Evolutionary conservation across 2,329 filamentous ascomycete genomes (phyloP).

Genomic region (Neoscytalidium dimidiatum): DNA sequence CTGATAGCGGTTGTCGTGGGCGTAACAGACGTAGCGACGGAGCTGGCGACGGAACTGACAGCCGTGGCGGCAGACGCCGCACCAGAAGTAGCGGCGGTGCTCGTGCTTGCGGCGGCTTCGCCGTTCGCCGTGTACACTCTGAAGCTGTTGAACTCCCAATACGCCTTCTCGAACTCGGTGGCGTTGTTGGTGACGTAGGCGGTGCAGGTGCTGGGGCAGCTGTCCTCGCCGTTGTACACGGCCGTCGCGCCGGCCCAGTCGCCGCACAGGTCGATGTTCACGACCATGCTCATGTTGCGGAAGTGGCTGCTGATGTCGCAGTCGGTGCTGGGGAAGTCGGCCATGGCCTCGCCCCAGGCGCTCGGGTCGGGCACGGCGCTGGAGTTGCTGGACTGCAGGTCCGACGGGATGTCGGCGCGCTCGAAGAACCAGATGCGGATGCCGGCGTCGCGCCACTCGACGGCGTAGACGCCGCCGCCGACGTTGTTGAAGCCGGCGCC

Average conservation of each 20-base stretch:
- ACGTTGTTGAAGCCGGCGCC: constrained; percentile 35
- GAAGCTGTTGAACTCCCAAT: constrained; percentile 37
- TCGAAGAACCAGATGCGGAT: constrained; percentile 57
- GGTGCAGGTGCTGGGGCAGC: constrained; percentile 35
- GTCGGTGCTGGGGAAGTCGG: constrained; percentile 19
- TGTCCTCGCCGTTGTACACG: constrained; percentile 10
- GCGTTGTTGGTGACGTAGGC: constrained; percentile 34
- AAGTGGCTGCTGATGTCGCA: constrained; percentile 16
- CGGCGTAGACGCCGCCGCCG: constrained; percentile 52
- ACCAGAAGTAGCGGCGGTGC: background rate
- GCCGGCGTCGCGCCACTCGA: constrained; percentile 48
- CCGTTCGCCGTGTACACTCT: background rate
- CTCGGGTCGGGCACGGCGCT: constrained; percentile 46
- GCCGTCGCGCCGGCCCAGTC: constrained; percentile 9
- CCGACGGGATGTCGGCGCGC: constrained; percentile 45
- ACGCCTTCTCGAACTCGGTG: constrained; percentile 32
- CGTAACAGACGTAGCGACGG: background rate
- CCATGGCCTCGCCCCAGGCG: constrained; percentile 41
- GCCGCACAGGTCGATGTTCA: constrained; percentile 19
- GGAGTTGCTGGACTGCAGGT: constrained; percentile 34
- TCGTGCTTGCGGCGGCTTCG: background rate
- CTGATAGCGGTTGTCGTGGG: background rate
- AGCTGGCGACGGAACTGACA: background rate
- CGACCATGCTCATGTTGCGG: constrained; percentile 20
- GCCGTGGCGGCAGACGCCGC: background rate